Percentiles rank a stretch among this genome's conserved stretches.
Evolutionary conservation across 2,329 filamentous ascomycete genomes (phyloP).

Genomic region (Aschersonia sp.): DNA sequence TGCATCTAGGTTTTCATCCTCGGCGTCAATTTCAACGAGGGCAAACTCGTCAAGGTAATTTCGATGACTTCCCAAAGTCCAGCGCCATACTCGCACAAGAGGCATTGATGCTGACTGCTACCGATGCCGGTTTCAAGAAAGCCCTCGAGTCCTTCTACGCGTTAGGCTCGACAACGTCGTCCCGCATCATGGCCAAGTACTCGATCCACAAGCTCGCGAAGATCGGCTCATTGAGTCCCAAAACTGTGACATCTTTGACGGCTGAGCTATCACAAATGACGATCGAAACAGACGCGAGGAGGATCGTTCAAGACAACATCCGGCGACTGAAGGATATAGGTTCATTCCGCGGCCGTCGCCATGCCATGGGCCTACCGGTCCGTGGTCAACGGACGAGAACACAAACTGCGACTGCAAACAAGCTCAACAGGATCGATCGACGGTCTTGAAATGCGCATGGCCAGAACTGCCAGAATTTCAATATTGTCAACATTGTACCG

Average conservation of each 20-base stretch:
- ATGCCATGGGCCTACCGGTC: slow-evolving; percentile 86
- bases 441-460: slow-evolving; percentile 8
- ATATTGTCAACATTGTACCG: too few relatives aligned
- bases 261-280: slow-evolving; percentile 83
- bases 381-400: slow-evolving; percentile 79
- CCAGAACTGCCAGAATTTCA: neutral
- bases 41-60: slow-evolving; percentile 65
- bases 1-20: slow-evolving; percentile 61
- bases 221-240: slow-evolving; percentile 58
- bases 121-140: slow-evolving; percentile 29
- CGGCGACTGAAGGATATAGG: slow-evolving; percentile 79
- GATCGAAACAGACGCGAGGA: slow-evolving; percentile 76
- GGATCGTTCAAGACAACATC: slow-evolving; percentile 74
- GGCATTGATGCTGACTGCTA: neutral
- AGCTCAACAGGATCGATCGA: slow-evolving; percentile 42
- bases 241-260: slow-evolving; percentile 69
- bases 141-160: slow-evolving; percentile 78
- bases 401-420: slow-evolving; percentile 49
- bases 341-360: slow-evolving; percentile 72
- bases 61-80: neutral
- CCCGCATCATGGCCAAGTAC: slow-evolving; percentile 73
- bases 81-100: neutral
- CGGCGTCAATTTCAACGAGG: slow-evolving; percentile 74
- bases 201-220: slow-evolving; percentile 75
- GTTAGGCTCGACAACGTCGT: slow-evolving; percentile 55